Base-by-base conservation (phyloP, 495 filamentous ascomycete genomes). In the Aspergillus wentii region DNA sequence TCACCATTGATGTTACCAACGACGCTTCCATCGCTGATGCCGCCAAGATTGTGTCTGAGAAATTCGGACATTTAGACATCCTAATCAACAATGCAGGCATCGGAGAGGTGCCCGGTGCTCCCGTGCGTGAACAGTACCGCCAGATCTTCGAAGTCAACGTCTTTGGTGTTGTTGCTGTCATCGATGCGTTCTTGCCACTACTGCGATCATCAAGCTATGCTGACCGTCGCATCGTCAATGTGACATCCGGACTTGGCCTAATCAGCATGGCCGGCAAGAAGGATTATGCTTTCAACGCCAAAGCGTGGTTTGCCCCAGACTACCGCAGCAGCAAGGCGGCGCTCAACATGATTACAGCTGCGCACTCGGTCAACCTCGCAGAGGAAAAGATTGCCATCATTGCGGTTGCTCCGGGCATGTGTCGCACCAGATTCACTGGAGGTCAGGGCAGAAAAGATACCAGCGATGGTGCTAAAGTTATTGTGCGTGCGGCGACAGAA, bases 161-260 rank as follows among this genome's bases (percentile, higher is more conserved):
- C 8, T 51, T 63, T 31, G 64, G 66, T 6, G 47, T 52, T 0
- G 54, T 50, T 1, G 37, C 45, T 20, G 49, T 63, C 14, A 71
- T 64, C 18, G 68, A 74, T n/a, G 53, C 54, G 4, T 67, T 71
- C 25, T 37, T 62, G 11, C 71, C 69, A 1, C 54, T 76, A 2
- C 55, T 76, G 1, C 46, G 60, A 11, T 67, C 67, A 29, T 53
- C 66, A 0, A 22, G 39, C 7, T 38, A 38, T 15, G 21, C 11
- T 1, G 51, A 57, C 5, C 57, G 57, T 19, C 60, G 64, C 3
- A 64, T 75, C 16, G 52, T 75, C 23, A 65, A 66, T 22, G 50
- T 74, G 5, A 56, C 59, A 5, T 65, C 62, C 4, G 43, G 41
- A 8, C 40, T 66, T 2, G 66, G 65, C 2, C 17, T 18, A 17